Evolutionary conservation across 768 basidiomycete species (phyloP).

Genomic region (Leccinum ochraceum): DNA sequence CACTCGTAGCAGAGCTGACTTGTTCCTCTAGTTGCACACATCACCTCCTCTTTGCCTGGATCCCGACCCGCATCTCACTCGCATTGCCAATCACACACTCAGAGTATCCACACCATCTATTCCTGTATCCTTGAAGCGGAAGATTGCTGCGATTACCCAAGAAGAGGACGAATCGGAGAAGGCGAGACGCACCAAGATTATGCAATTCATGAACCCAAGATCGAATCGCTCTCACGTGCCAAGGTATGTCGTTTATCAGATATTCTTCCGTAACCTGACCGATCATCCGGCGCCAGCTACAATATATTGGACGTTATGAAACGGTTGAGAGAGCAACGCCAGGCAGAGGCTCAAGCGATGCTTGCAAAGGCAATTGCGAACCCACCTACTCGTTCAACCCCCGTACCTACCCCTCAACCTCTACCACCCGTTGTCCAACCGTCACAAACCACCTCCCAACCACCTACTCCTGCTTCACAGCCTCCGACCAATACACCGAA

Average conservation of each 20-base stretch:
- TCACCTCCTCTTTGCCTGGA: conserved; percentile 76
- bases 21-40: conserved; percentile 59
- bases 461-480: conserved; percentile 34
- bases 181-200: conserved; percentile 69
- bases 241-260: conserved; percentile 40
- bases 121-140: conserved; percentile 74
- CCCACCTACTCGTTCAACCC: conserved; percentile 31
- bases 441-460: conserved; percentile 32
- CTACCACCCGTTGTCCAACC: conserved; percentile 38
- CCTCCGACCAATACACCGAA: conserved; percentile 25
- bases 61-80: conserved; percentile 74
- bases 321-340: conserved; percentile 30
- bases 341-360: conserved; percentile 24
- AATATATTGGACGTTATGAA: conserved; percentile 55
- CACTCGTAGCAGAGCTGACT: conserved; percentile 8
- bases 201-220: conserved; percentile 77
- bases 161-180: conserved; percentile 80
- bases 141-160: conserved; percentile 65
- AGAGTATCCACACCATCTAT: conserved; percentile 73
- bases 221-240: conserved; percentile 46
- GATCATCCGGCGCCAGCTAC: conserved; percentile 42
- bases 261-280: conserved; percentile 3
- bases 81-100: conserved; percentile 73
- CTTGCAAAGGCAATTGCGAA: conserved; percentile 31
- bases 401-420: conserved; percentile 31